Conservation (phyloP, 495 filamentous ascomycete species). For the Penicillium argentinense region DNA sequence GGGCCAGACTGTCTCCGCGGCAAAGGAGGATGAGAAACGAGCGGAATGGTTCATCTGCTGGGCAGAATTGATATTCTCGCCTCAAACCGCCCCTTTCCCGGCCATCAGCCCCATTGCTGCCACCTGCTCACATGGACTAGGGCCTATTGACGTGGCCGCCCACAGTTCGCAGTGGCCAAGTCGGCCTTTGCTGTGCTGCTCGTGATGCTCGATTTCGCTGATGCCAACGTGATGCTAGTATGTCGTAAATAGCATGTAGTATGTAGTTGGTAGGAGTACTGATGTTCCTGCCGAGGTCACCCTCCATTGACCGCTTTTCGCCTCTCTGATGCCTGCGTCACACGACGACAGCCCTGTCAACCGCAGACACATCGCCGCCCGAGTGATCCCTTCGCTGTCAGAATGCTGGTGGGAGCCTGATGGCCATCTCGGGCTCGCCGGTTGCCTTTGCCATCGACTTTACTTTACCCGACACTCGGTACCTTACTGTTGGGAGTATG, state of each 20-base stretch:
- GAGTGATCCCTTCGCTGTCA: conserved; percentile 10
- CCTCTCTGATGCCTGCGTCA: too few species aligned
- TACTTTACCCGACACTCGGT: too few species aligned
- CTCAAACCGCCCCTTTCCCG: background rate
- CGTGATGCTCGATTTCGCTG: conserved; percentile 10
- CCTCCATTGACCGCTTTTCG: too few species aligned
- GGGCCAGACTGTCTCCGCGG: too few species aligned
- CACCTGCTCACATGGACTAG: conserved; percentile 23
- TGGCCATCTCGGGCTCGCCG: conserved; percentile 7
- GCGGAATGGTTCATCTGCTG: conserved; percentile 1
- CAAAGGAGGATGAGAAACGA: background rate
- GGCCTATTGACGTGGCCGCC: conserved; percentile 25
- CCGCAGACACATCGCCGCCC: conserved; percentile 20
- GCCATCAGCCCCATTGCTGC: conserved; percentile 22
- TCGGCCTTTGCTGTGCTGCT: conserved; percentile 5
- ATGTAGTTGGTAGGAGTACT: too few species aligned
- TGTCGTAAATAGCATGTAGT: too few species aligned
- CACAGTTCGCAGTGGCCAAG: conserved; percentile 13
- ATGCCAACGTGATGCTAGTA: too few species aligned
- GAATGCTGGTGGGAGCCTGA: background rate
- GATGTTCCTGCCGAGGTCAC: too few species aligned
- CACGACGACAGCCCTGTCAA: conserved; percentile 25
- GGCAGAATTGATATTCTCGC: conserved; percentile 2
- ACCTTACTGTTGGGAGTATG: background rate
- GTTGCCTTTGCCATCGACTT: conserved; percentile 7